Percentiles rank a stretch among this genome's conserved stretches.
These are phyloP conservation scores for Breynia disticha DNA, from an alignment of 441 rosid species.

Conservation along the genomic window DNA sequence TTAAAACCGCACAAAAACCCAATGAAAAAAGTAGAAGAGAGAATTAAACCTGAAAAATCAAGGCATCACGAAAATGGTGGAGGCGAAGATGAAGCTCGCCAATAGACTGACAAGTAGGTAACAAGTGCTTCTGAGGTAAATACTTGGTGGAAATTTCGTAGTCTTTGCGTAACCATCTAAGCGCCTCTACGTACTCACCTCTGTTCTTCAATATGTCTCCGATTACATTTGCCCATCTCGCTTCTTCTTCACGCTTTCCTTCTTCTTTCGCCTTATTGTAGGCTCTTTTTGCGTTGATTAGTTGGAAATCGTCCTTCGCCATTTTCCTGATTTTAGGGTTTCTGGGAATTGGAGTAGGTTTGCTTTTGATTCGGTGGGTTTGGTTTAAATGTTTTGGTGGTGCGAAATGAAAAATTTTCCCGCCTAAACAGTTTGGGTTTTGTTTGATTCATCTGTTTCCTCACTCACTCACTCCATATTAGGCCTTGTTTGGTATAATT, in stretches of 20 bases:
- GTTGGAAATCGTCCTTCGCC: slow-evolving; percentile 39
- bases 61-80: slow-evolving; percentile 49
- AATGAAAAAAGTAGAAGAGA: not conserved
- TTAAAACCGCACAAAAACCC: too few species aligned
- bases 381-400: too few species aligned
- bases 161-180: slow-evolving; percentile 77
- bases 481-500: too few species aligned
- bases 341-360: too few species aligned
- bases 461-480: too few species aligned
- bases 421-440: too few species aligned
- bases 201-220: slow-evolving; percentile 71
- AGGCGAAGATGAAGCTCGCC: slow-evolving; percentile 83
- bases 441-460: too few species aligned
- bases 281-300: slow-evolving; percentile 52
- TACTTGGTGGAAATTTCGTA: slow-evolving; percentile 55
- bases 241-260: slow-evolving; percentile 83
- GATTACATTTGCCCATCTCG: slow-evolving; percentile 87
- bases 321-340: slow-evolving; percentile 15
- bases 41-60: slow-evolving; percentile 52
- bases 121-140: slow-evolving; percentile 61
- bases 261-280: slow-evolving; percentile 53
- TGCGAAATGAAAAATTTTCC: too few species aligned
- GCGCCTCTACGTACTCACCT: slow-evolving; percentile 89
- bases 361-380: too few species aligned
- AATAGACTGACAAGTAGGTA: slow-evolving; percentile 86